Percentiles rank a stretch among this genome's conserved stretches.
phyloP scores from a whole-genome alignment of 352 stramenopile species.

The Pythium dissotocum region DNA sequence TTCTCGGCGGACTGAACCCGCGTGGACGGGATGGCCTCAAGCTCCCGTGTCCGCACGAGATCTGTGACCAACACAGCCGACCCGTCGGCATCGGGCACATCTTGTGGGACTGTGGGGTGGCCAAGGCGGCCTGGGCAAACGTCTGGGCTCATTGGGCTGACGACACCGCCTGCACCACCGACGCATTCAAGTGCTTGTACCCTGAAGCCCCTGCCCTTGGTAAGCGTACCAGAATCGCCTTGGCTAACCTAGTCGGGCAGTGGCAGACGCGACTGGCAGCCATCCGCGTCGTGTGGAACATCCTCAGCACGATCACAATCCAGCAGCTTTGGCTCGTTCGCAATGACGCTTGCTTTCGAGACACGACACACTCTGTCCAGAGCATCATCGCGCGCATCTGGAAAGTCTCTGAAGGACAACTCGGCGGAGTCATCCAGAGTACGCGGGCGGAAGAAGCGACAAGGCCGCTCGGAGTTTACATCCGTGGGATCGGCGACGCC shows the following conservation, averaged over 20 bases:
- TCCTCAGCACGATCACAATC: not conserved
- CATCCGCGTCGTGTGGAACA: not conserved
- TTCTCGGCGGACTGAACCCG: not conserved
- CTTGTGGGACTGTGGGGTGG: not conserved
- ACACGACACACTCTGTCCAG: not conserved
- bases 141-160: not conserved
- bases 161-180: not conserved
- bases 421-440: not conserved
- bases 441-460: no score
- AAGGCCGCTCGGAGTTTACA: no score
- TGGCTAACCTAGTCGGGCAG: not conserved
- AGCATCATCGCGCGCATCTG: not conserved
- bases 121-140: not conserved
- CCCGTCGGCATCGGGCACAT: not conserved
- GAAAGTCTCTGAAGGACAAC: not conserved
- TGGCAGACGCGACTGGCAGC: not conserved
- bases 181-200: not conserved
- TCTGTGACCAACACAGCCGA: not conserved
- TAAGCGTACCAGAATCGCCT: not conserved
- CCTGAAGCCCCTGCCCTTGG: not conserved
- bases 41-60: not conserved
- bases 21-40: not conserved
- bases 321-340: not conserved
- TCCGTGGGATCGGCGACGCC: no score
- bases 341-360: not conserved